phyloP scores from a whole-genome alignment of 371 early-diverging fungal species.

The Ordospora pajunii region DNA sequence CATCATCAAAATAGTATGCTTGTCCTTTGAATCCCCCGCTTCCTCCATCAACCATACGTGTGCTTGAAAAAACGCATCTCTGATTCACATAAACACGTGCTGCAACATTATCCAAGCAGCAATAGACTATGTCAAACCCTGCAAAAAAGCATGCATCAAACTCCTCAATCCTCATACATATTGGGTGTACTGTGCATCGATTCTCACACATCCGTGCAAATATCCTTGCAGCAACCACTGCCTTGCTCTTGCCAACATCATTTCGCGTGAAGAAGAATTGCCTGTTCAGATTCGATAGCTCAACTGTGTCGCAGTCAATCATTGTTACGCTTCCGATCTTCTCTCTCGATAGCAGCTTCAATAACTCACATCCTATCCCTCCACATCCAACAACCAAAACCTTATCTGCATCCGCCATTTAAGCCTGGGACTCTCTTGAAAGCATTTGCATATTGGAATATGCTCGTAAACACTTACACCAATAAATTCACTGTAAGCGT shows the following conservation, averaged over 20 bases:
- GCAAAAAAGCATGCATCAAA: conserved; percentile 78
- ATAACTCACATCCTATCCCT: conserved; percentile 94
- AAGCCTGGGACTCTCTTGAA: not conserved
- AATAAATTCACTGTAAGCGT: too few relatives aligned
- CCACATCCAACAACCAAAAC: conserved; percentile 64
- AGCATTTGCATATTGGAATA: too few relatives aligned
- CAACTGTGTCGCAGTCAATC: conserved; percentile 93
- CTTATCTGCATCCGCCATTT: not conserved
- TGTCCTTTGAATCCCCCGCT: conserved; percentile 92
- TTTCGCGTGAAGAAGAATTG: conserved; percentile 86
- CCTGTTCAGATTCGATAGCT: conserved; percentile 89
- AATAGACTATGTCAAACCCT: conserved; percentile 79
- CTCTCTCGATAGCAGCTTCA: conserved; percentile 65
- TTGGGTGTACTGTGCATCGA: conserved; percentile 2
- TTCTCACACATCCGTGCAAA: not conserved
- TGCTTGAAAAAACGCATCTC: conserved; percentile 77
- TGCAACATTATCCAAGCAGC: conserved; percentile 92
- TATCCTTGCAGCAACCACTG: conserved; percentile 59
- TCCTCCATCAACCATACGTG: conserved; percentile 86
- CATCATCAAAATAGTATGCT: conserved; percentile 70
- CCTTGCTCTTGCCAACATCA: conserved; percentile 83
- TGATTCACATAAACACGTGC: conserved; percentile 84
- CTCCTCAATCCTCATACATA: conserved; percentile 67
- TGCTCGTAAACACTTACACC: too few relatives aligned
- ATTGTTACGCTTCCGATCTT: conserved; percentile 46